phyloP scores from a whole-genome alignment of 2,329 filamentous ascomycete genomes.

The Mollisiaceae sp. region DNA sequence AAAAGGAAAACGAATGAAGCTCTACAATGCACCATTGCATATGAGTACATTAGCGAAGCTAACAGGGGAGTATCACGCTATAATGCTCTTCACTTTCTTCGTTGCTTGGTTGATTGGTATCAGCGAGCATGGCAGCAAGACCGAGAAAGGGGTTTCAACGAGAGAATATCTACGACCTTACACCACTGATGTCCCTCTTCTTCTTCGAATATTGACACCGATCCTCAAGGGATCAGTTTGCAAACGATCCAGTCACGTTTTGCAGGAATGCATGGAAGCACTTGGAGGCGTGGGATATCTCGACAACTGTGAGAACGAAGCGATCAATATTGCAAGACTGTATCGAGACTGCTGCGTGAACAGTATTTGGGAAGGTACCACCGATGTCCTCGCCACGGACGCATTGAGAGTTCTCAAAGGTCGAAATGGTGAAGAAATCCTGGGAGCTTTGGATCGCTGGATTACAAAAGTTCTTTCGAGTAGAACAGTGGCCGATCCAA shows the following conservation, averaged over 20 bases:
- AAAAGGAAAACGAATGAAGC: constrained; percentile 49
- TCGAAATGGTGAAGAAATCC: constrained; percentile 45
- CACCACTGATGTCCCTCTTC: constrained; percentile 39
- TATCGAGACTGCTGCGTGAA: constrained; percentile 68
- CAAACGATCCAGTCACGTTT: constrained; percentile 53
- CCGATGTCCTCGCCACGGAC: constrained; percentile 68
- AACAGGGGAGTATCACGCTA: constrained; percentile 59
- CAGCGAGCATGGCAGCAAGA: constrained; percentile 40
- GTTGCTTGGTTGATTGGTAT: constrained; percentile 43
- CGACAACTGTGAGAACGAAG: constrained; percentile 63
- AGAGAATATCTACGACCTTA: not conserved
- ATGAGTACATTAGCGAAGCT: constrained; percentile 62
- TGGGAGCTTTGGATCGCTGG: constrained; percentile 51
- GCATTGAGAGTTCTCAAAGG: constrained; percentile 52
- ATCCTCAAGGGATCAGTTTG: constrained; percentile 64
- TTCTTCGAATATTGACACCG: constrained; percentile 64
- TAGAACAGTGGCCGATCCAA: not conserved
- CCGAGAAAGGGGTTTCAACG: constrained; percentile 25
- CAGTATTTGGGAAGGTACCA: constrained; percentile 76
- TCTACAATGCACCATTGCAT: constrained; percentile 60
- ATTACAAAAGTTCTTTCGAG: constrained; percentile 3
- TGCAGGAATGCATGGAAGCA: constrained; percentile 65
- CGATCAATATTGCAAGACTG: constrained; percentile 69
- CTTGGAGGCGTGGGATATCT: constrained; percentile 71
- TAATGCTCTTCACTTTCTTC: constrained; percentile 61